phyloP scores from a whole-genome alignment of 306 rosid species.

The Sechiopsis laciniata region DNA sequence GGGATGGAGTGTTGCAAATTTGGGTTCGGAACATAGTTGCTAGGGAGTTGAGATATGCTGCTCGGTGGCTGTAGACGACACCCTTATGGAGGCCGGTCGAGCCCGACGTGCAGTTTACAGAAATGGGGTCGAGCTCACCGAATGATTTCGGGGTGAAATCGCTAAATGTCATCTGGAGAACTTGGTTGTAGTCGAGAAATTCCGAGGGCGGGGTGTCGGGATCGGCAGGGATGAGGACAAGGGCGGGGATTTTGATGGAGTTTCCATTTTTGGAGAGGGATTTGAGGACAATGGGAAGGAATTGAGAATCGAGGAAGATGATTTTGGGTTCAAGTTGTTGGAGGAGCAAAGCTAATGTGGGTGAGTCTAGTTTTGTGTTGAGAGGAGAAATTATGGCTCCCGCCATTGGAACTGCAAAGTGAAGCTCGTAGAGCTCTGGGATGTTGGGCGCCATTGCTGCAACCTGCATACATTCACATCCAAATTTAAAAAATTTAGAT shows the following conservation, averaged over 20 bases:
- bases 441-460: constrained; percentile 67
- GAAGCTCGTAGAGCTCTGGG: constrained; percentile 77
- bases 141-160: constrained; percentile 33
- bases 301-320: constrained; percentile 52
- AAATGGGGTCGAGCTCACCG: constrained; percentile 56
- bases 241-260: constrained; percentile 37
- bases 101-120: constrained; percentile 80
- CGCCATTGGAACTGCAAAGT: constrained; percentile 75
- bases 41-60: constrained; percentile 58
- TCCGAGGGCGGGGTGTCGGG: constrained; percentile 19
- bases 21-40: constrained; percentile 40
- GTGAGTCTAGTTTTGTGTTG: constrained; percentile 45
- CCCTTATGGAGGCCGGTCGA: constrained; percentile 79
- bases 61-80: constrained; percentile 68
- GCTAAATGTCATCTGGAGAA: constrained; percentile 29
- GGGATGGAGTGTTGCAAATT: constrained; percentile 26
- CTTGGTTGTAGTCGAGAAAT: constrained; percentile 33
- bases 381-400: constrained; percentile 71
- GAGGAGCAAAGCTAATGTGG: constrained; percentile 42
- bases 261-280: constrained; percentile 30
- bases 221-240: constrained; percentile 42
- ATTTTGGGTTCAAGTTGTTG: constrained; percentile 53
- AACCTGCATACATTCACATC: constrained; percentile 37
- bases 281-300: constrained; percentile 37
- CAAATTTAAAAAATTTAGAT: too few species aligned